Base-by-base conservation (phyloP, 2,329 filamentous ascomycete genomes). In the Colletotrichum aenigma region DNA sequence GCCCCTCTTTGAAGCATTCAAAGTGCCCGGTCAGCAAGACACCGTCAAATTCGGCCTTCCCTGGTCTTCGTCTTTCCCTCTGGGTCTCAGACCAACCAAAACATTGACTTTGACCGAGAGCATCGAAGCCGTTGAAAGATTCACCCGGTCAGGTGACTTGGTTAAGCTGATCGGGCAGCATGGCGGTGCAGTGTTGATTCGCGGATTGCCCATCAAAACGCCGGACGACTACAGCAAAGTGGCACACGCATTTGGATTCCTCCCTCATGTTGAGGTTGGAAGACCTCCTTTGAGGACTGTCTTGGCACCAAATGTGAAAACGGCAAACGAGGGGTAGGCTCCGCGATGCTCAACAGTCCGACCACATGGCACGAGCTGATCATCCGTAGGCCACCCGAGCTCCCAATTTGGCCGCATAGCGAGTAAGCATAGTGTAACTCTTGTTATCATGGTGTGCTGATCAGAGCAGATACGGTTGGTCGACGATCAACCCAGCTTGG, bases 371-470 rank as follows among this genome's bases (percentile, higher is more conserved):
- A 5, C 15, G 7, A 21, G 34, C 52, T 66, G 13, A 74, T 61
- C 6, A 15, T 7, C 3, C 18, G 3, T 32, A 77, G 77, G 62
- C 83, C 83, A 6, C 82, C 84, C 9, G 82, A 84, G 21, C 76
- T 85, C n/a, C 84, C 84, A 0, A 85, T 85, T 28, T 86, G 82
- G 83, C 83, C 83, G 6, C 84, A 84, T 26, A 84, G 82, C 36
- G 84, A 85, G 71, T 70, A 43, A 32, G 67, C 48, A 32, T 13
- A 32, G 36, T 10, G 7, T 0, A n/a, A 18, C 15, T 6, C 24
- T 21, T 16, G 18, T 34, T 30, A 21, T 16, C 16, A 43, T 15
- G 10, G 7, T 38, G 18, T 28, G n/a, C 55, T 70, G 15, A 70
- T 32, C 16, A 12, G 21, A 3, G 16, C 18, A 70, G 55, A 24